Evolutionary conservation across 1,139 yeast species (phyloP), one percentile per base, ranked within the genome.

Genomic region (Sugiyamaella xylanicola): DNA sequence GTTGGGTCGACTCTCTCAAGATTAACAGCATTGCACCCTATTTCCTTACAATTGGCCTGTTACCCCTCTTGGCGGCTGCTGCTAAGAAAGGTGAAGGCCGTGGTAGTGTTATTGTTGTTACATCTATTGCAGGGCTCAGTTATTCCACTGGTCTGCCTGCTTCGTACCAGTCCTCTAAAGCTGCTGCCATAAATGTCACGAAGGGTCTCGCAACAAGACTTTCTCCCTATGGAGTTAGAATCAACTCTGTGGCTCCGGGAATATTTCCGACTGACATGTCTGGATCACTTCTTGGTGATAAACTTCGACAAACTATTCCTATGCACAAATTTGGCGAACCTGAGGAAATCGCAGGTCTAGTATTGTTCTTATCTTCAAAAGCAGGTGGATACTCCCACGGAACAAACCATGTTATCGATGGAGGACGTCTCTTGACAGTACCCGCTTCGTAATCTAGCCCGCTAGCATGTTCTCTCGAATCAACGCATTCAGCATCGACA

Each of bases 101-200:
- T 22, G 56, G 58, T n/a, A 55, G 85, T 59, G 84, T 87, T 62
- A 76, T 87, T 71, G 84, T 90, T 54, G 92, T 91, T 13, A 85
- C 93, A 48, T 87, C 87, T 89, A 85, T 92, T 20, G 95, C 91
- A 48, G 81, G 81, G 63, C 84, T 87, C 64, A 91, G 85, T 59
- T 87, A 87, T 69, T 82, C 84, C 55, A 95, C 95, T 13, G 92
- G 86, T 70, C 81, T 84, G 54, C 95, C 87, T 73, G 85, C 87
- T 49, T 89, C 90, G 21, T 88, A 88, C 76, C 87, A 87, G 73
- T 85, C 87, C 69, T 84, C 92, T 63, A 88, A 88, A 74, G 95
- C 95, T 22, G 95, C 91, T 54, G 87, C 86, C 50, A 79, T 84
- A 59, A 93, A 86, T 70, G 77, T 86, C 69, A 82, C 85, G 58